These are phyloP conservation scores for Botrytis fragariae DNA, from an alignment of 2,329 filamentous ascomycete species.

Conservation along the genomic window DNA sequence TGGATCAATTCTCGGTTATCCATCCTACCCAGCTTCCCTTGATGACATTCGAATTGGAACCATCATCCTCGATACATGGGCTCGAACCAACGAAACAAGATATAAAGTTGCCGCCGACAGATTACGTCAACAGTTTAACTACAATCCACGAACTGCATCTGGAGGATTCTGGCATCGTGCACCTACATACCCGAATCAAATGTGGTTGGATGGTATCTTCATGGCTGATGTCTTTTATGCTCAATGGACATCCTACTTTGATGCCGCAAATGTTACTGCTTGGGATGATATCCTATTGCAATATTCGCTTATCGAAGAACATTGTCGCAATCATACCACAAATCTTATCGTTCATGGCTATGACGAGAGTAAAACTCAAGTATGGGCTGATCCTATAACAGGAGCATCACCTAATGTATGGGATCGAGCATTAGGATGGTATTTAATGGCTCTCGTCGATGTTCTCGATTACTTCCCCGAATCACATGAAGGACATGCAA, in stretches of 20 bases:
- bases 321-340: conserved; percentile 28
- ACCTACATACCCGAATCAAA: conserved; percentile 48
- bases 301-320: conserved; percentile 31
- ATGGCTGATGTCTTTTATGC: conserved; percentile 44
- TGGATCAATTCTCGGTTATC: conserved; percentile 48
- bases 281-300: conserved; percentile 37
- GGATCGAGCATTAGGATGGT: conserved; percentile 43
- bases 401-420: conserved; percentile 42
- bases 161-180: conserved; percentile 50
- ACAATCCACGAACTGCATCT: conserved; percentile 48
- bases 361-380: conserved; percentile 38
- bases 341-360: conserved; percentile 41
- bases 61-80: conserved; percentile 18
- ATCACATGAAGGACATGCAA: conserved; percentile 20
- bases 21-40: conserved; percentile 48
- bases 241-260: conserved; percentile 27
- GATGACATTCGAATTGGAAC: conserved; percentile 52
- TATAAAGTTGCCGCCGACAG: conserved; percentile 49
- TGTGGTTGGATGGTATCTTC: conserved; percentile 55
- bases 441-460: conserved; percentile 41
- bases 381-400: conserved; percentile 40
- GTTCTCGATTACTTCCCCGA: conserved; percentile 37
- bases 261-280: conserved; percentile 32
- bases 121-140: conserved; percentile 47
- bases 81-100: conserved; percentile 44